Evolutionary conservation across 2,329 filamentous ascomycete genomes (phyloP).

Genomic region (Alternaria incomplexa): DNA sequence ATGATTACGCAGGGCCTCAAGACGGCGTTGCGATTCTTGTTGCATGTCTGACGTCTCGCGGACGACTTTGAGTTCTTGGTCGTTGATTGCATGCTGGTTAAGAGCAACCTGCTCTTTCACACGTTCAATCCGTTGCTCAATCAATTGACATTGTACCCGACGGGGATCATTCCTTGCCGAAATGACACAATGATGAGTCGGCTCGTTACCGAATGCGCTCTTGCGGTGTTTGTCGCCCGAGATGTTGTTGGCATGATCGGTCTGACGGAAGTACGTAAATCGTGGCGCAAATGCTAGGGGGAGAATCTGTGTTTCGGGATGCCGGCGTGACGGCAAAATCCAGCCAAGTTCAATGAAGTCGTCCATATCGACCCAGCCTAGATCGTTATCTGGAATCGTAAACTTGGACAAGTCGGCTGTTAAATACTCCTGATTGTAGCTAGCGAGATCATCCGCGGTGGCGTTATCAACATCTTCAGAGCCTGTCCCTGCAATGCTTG

Average conservation of each 20-base stretch:
- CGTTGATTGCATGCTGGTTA: slow-evolving; percentile 74
- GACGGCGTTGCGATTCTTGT: slow-evolving; percentile 61
- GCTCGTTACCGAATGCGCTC: slow-evolving; percentile 90
- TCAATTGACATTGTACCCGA: slow-evolving; percentile 83
- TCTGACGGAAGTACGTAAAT: slow-evolving; percentile 96
- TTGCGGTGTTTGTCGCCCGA: slow-evolving; percentile 80
- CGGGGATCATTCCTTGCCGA: slow-evolving; percentile 75
- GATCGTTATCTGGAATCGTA: slow-evolving; percentile 92
- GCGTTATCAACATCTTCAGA: slow-evolving; percentile 73
- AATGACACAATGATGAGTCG: slow-evolving; percentile 95
- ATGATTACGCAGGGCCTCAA: slow-evolving; percentile 63
- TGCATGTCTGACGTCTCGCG: slow-evolving; percentile 61
- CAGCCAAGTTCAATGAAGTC: slow-evolving; percentile 98
- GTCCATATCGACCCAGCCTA: slow-evolving; percentile 99
- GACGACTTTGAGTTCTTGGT: slow-evolving; percentile 71
- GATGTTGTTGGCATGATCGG: slow-evolving; percentile 83
- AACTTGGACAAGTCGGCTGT: slow-evolving; percentile 78
- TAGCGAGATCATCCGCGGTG: slow-evolving; percentile 66
- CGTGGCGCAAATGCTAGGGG: slow-evolving; percentile 92
- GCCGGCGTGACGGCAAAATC: slow-evolving; percentile 87
- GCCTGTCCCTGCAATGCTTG: slow-evolving; percentile 81
- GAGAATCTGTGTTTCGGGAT: slow-evolving; percentile 91
- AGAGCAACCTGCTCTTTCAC: slow-evolving; percentile 78
- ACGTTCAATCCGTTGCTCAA: slow-evolving; percentile 78
- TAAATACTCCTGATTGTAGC: slow-evolving; percentile 59